Conservation (phyloP, 768 basidiomycete genomes). For the Boletus subparvulus region DNA sequence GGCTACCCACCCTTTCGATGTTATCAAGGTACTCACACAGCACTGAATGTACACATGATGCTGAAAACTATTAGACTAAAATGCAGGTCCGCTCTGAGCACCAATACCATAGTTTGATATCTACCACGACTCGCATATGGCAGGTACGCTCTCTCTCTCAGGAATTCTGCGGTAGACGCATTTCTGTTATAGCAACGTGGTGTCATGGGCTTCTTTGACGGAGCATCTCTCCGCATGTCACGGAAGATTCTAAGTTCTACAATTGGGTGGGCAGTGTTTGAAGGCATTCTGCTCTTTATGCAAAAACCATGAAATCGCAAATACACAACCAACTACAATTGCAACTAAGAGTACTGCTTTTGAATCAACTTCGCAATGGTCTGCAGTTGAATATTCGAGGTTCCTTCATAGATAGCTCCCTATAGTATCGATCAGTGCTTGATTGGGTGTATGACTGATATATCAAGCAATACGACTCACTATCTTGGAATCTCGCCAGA, state of each 20-base stretch:
- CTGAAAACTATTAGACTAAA: slow-evolving; percentile 61
- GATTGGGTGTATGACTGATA: neutral
- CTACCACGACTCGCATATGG: slow-evolving; percentile 67
- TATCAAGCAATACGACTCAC: slow-evolving; percentile 44
- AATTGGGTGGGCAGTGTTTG: slow-evolving; percentile 91
- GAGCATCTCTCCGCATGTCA: slow-evolving; percentile 75
- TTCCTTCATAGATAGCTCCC: slow-evolving; percentile 93
- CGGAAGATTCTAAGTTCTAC: slow-evolving; percentile 88
- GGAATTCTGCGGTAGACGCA: neutral
- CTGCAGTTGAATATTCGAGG: slow-evolving; percentile 96
- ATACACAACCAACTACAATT: neutral
- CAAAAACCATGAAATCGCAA: slow-evolving; percentile 27
- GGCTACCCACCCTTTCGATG: slow-evolving; percentile 90
- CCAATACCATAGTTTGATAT: slow-evolving; percentile 67
- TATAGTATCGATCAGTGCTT: slow-evolving; percentile 28
- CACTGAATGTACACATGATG: neutral
- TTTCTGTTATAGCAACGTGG: slow-evolving; percentile 67
- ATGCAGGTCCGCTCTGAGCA: slow-evolving; percentile 86
- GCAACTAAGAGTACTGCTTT: slow-evolving; percentile 68
- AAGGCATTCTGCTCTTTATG: slow-evolving; percentile 67
- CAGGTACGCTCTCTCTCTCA: slow-evolving; percentile 43
- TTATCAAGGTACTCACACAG: slow-evolving; percentile 70
- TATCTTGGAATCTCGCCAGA: slow-evolving; percentile 95
- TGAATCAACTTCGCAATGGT: slow-evolving; percentile 93
- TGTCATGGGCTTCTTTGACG: slow-evolving; percentile 79